Base-by-base conservation (phyloP, 73 alveolate species). In the Symbiodinium pilosum region DNA sequence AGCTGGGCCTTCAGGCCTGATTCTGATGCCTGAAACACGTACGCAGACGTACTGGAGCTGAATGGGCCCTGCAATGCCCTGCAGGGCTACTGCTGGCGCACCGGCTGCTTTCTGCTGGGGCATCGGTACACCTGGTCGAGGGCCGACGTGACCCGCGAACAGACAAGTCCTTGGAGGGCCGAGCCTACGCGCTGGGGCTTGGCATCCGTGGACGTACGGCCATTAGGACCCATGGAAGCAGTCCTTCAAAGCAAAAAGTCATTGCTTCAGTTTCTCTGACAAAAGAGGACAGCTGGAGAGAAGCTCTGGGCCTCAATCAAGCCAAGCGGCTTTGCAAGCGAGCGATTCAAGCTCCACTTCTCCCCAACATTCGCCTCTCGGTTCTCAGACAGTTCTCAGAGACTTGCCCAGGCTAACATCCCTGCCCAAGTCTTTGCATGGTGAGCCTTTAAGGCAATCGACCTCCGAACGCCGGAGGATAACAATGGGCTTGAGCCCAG, bases 401-500 rank as follows among this genome's bases (percentile, higher is more conserved):
- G 71, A 21, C 71, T 54, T 54, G n/a, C 26, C n/a, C 71, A 54
- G 18, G 71, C 71, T 54, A 21, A 3, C 7, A 30, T 21, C 16
- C 18, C 71, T 54, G 71, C 71, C 71, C 71, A n/a, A n/a, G n/a
- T n/a, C n/a, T n/a, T n/a, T n/a, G n/a, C n/a, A n/a, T n/a, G n/a
- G n/a, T n/a, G n/a, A n/a, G n/a, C n/a, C n/a, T n/a, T n/a, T 43
- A 42, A 89, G 96, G 96, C 96, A 51, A 89, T 89, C 11, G 96
- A 89, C 83, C 87, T 89, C 8, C 96, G 96, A 24, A 89, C 87
- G 36, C 96, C 96, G 24, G 96, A 89, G 8, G 96, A 89, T 87
- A 89, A 89, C 87, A 89, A 75, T n/a, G 98, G 98, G 40, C 98
- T 92, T 2, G 98, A 92, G 42, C 98, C 98, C 81, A 69, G 88